Percentiles rank a stretch among this genome's conserved stretches.
Evolutionary conservation across 192 early-diverging fungal genomes (phyloP).

Genomic region (Hyaloraphidium curvatum): DNA sequence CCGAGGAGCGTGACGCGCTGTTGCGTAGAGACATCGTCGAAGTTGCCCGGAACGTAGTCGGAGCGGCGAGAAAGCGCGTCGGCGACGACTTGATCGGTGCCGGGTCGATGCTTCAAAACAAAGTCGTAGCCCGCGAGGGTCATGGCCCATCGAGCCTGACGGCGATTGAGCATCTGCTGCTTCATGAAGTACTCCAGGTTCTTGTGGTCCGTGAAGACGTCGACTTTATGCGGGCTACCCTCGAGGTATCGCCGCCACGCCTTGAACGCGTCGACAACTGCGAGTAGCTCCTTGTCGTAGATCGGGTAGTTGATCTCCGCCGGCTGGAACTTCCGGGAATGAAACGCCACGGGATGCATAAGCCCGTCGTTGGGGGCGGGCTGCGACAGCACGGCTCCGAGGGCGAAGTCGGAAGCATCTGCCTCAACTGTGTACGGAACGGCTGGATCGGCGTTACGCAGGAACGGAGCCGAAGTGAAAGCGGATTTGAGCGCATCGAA

Average conservation of each 20-base stretch:
- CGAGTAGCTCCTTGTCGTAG: conserved; percentile 19
- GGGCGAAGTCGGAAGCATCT: conserved; percentile 16
- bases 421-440: conserved; percentile 11
- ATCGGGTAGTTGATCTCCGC: conserved; percentile 18
- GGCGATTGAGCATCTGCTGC: conserved; percentile 7
- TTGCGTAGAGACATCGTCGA: too few species aligned
- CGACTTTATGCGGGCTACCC: conserved; percentile 5
- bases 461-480: conserved; percentile 13
- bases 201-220: conserved; percentile 19
- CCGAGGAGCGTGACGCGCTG: too few species aligned
- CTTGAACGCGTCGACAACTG: conserved; percentile 17
- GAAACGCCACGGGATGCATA: conserved; percentile 18
- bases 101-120: conserved; percentile 10
- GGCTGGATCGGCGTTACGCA: conserved; percentile 8
- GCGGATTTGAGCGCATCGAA: conserved; percentile 12
- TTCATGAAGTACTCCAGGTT: conserved; percentile 20
- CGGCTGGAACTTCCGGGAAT: conserved; percentile 1
- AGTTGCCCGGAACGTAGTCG: too few species aligned
- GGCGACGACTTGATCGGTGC: conserved; percentile 7
- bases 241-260: conserved; percentile 18
- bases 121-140: conserved; percentile 12
- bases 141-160: conserved; percentile 18
- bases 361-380: too few species aligned
- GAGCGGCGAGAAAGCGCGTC: conserved; percentile 19
- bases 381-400: conserved; percentile 18